Evolutionary conservation across 2,329 filamentous ascomycete genomes (phyloP).

Genomic region (Hypoxylon sp.): DNA sequence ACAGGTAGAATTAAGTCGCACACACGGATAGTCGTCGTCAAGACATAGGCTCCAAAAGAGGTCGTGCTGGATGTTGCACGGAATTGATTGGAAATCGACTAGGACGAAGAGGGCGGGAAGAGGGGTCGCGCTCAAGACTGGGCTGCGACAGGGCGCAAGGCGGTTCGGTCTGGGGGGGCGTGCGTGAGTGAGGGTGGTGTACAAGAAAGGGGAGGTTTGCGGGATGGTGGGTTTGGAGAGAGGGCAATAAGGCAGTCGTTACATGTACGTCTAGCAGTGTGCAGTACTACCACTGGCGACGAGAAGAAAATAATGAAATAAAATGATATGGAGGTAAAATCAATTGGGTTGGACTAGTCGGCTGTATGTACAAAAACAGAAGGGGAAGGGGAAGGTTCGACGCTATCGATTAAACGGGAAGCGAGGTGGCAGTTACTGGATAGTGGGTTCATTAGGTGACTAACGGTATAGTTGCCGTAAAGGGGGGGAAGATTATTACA

Average conservation of each 20-base stretch:
- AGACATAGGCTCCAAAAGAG: constrained; percentile 39
- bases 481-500: constrained; percentile 1
- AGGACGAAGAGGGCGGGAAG: constrained; percentile 34
- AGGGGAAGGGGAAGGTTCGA: constrained; percentile 21
- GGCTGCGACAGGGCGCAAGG: constrained; percentile 42
- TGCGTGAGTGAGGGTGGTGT: constrained; percentile 17
- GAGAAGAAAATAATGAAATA: constrained; percentile 20
- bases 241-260: constrained; percentile 2
- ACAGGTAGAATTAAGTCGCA: constrained; percentile 35
- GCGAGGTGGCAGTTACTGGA: constrained; percentile 23
- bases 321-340: constrained; percentile 17
- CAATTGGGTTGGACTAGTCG: constrained; percentile 28
- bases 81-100: constrained; percentile 42
- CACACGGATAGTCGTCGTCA: constrained; percentile 36
- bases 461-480: constrained; percentile 32
- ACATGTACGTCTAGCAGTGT: not conserved
- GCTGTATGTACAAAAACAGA: constrained; percentile 34
- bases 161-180: constrained; percentile 25
- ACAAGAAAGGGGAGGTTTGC: constrained; percentile 31
- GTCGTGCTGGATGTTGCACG: constrained; percentile 40
- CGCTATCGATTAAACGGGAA: constrained; percentile 41
- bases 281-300: constrained; percentile 7
- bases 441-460: constrained; percentile 21
- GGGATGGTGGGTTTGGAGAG: constrained; percentile 9
- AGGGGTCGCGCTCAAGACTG: constrained; percentile 39